These are phyloP conservation scores for Aspergillus wentii DNA, from an alignment of 495 filamentous ascomycete genomes.

Conservation along the genomic window DNA sequence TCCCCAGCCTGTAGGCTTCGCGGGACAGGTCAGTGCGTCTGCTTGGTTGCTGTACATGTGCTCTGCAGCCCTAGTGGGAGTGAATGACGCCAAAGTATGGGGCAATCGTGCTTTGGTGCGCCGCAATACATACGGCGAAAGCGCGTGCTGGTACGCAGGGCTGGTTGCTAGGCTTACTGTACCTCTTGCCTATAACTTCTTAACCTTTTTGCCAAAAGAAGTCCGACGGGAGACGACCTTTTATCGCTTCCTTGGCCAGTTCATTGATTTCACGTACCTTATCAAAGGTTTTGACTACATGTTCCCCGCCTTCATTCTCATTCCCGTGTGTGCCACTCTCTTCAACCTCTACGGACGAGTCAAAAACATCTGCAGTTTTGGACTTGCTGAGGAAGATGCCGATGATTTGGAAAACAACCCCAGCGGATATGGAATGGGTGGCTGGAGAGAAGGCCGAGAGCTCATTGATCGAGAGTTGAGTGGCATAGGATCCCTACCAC, in stretches of 20 bases:
- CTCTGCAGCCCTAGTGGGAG: conserved; percentile 73
- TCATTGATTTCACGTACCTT: conserved; percentile 80
- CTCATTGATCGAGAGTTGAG: conserved; percentile 87
- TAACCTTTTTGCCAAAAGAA: conserved; percentile 70
- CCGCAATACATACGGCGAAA: conserved; percentile 85
- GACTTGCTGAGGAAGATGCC: conserved; percentile 69
- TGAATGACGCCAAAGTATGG: conserved; percentile 91
- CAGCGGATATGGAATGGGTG: conserved; percentile 66
- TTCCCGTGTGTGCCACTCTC: conserved; percentile 76
- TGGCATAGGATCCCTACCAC: conserved; percentile 50
- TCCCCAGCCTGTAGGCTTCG: conserved; percentile 70
- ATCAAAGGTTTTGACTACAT: conserved; percentile 81
- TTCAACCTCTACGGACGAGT: conserved; percentile 84
- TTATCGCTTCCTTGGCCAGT: conserved; percentile 76
- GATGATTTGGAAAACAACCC: conserved; percentile 62
- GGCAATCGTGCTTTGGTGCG: conserved; percentile 85
- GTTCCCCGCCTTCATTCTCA: conserved; percentile 79
- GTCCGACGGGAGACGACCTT: conserved; percentile 72
- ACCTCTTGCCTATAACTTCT: conserved; percentile 90
- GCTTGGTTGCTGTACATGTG: conserved; percentile 94
- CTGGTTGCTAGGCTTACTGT: conserved; percentile 88
- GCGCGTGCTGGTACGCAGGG: conserved; percentile 89
- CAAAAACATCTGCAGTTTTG: conserved; percentile 74
- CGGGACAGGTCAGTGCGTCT: conserved; percentile 76
- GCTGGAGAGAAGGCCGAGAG: conserved; percentile 91